These are phyloP conservation scores for Vitis hybrid DNA, from an alignment of 177 flowering plant genomes.

Conservation along the genomic window DNA sequence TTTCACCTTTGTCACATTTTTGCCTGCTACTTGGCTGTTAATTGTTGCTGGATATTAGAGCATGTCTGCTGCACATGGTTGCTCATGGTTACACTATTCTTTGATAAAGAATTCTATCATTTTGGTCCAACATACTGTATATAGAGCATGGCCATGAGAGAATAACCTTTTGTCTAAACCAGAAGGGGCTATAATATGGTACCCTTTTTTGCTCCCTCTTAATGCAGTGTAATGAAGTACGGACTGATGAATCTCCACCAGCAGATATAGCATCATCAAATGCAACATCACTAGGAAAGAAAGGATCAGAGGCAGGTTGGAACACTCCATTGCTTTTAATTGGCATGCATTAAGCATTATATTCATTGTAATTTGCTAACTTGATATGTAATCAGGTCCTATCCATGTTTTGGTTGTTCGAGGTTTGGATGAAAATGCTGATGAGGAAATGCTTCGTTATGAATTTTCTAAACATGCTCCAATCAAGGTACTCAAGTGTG, in stretches of 20 bases:
- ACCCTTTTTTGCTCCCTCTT: conserved; percentile 1
- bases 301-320: conserved; percentile 84
- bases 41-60: not conserved
- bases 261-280: conserved; percentile 75
- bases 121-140: not conserved
- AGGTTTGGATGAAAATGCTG: conserved; percentile 99
- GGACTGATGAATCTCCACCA: conserved; percentile 90
- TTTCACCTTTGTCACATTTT: not conserved
- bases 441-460: conserved; percentile 99
- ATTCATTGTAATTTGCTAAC: conserved; percentile 1
- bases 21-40: no score
- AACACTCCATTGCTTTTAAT: conserved; percentile 10
- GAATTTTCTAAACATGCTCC: conserved; percentile 99
- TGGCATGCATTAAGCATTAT: conserved; percentile 1
- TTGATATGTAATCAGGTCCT: conserved; percentile 58
- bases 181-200: no score
- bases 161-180: no score
- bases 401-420: conserved; percentile 97
- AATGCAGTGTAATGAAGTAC: conserved; percentile 80
- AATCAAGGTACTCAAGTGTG: conserved; percentile 60
- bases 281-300: conserved; percentile 56
- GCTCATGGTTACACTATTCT: not conserved
- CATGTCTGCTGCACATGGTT: not conserved
- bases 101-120: not conserved
- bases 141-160: not conserved